Evolutionary conservation across 306 rosid genomes (phyloP).

Genomic region (Prunus armeniaca): DNA sequence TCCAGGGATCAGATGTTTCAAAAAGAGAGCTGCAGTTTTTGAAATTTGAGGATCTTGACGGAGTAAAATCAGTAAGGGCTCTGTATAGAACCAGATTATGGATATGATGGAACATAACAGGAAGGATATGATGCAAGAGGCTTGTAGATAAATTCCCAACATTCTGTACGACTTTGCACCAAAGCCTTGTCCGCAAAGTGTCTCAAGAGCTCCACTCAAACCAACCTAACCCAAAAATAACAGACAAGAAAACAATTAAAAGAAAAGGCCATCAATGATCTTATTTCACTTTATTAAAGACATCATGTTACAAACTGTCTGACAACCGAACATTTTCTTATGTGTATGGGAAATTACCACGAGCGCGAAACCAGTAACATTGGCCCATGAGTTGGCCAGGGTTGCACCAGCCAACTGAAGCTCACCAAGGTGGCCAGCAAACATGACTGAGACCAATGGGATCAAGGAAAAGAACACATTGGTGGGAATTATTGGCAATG

Average conservation of each 20-base stretch:
- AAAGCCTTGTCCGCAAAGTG: slow-evolving; percentile 81
- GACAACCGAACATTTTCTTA: not conserved
- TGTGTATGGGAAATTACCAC: slow-evolving; percentile 39
- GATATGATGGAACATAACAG: slow-evolving; percentile 50
- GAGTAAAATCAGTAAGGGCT: slow-evolving; percentile 49
- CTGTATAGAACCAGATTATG: slow-evolving; percentile 56
- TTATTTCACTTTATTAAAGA: too few species aligned
- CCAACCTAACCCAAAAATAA: slow-evolving; percentile 42
- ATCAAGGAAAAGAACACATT: slow-evolving; percentile 52
- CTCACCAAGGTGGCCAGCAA: slow-evolving; percentile 82
- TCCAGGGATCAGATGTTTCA: slow-evolving; percentile 61
- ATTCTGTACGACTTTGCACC: slow-evolving; percentile 56
- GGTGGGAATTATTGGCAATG: slow-evolving; percentile 73
- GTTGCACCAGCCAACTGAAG: slow-evolving; percentile 79
- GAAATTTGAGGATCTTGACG: slow-evolving; percentile 64
- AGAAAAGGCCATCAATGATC: not conserved
- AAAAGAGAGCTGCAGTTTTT: slow-evolving; percentile 48
- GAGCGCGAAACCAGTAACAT: slow-evolving; percentile 59
- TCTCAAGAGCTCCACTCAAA: slow-evolving; percentile 82
- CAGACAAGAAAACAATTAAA: too few species aligned
- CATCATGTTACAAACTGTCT: not conserved
- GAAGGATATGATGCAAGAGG: slow-evolving; percentile 60
- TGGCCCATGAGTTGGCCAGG: slow-evolving; percentile 77
- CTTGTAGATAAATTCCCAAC: slow-evolving; percentile 76
- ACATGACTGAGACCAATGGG: slow-evolving; percentile 74